Conservation (phyloP, 192 early-diverging fungal genomes). For the Linnemannia elongata region DNA sequence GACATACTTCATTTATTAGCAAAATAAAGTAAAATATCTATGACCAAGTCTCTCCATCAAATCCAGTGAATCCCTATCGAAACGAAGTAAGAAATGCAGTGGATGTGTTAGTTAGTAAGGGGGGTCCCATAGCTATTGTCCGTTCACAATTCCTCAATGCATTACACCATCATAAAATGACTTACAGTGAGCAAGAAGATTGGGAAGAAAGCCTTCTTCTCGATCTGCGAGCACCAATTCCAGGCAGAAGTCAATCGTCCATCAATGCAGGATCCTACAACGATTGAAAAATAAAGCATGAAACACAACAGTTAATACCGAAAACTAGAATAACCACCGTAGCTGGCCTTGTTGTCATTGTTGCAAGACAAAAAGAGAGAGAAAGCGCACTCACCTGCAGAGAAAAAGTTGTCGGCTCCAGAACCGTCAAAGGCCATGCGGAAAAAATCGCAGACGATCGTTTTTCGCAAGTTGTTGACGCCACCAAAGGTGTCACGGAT, state of each 20-base stretch:
- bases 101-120: conserved; percentile 6
- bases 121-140: not conserved
- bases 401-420: conserved; percentile 92
- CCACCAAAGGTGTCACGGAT: conserved; percentile 80
- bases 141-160: not conserved
- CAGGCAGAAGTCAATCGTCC: conserved; percentile 94
- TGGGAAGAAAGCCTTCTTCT: conserved; percentile 94
- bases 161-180: not conserved
- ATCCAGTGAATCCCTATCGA: conserved; percentile 79
- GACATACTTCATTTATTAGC: not conserved
- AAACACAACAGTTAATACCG: not conserved
- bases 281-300: not conserved
- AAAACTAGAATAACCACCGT: not conserved
- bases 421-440: conserved; percentile 96
- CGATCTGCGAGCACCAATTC: conserved; percentile 92
- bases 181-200: conserved; percentile 87
- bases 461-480: conserved; percentile 72
- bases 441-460: conserved; percentile 95
- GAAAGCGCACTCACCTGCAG: conserved; percentile 72
- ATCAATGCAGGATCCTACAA: conserved; percentile 86
- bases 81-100: not conserved
- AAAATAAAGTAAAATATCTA: not conserved
- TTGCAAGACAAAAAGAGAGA: not conserved
- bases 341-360: not conserved
- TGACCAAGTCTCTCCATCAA: conserved; percentile 75